phyloP scores from a whole-genome alignment of 768 basidiomycete species.

The Psilocybe cyanescens region DNA sequence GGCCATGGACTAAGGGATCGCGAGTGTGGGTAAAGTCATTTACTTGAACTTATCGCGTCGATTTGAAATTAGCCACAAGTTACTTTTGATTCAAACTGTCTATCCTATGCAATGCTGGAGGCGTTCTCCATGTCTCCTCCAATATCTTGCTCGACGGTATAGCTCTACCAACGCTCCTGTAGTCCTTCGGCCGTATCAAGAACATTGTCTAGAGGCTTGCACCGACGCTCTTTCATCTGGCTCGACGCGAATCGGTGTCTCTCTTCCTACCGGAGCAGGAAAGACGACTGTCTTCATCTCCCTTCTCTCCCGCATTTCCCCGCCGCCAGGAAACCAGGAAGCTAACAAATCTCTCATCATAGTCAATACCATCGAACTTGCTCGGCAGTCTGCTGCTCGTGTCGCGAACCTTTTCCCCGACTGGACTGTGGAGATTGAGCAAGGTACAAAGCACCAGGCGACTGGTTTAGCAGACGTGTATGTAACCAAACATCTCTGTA shows the following conservation, averaged over 20 bases:
- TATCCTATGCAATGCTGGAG: constrained; percentile 23
- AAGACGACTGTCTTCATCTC: constrained; percentile 94
- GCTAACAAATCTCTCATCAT: constrained; percentile 76
- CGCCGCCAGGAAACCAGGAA: constrained; percentile 42
- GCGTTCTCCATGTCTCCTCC: constrained; percentile 3
- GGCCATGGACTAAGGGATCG: constrained; percentile 13
- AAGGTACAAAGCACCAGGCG: constrained; percentile 75
- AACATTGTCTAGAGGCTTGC: constrained; percentile 78
- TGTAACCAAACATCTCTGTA: constrained; percentile 25
- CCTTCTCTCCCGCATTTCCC: constrained; percentile 66
- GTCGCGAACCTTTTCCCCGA: constrained; percentile 67
- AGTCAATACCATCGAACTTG: constrained; percentile 90
- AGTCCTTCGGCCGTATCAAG: constrained; percentile 85
- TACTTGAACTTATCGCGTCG: neutral
- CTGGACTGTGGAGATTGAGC: constrained; percentile 91
- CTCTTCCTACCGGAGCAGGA: constrained; percentile 81
- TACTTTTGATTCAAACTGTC: neutral
- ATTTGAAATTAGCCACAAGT: neutral
- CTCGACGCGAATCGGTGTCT: constrained; percentile 79
- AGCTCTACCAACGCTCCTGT: constrained; percentile 29
- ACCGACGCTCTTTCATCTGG: constrained; percentile 69
- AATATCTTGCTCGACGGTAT: neutral
- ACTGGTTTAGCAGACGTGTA: constrained; percentile 87
- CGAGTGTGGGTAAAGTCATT: neutral
- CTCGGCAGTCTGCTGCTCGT: constrained; percentile 81